phyloP scores from a whole-genome alignment of 2,329 filamentous ascomycete genomes.

The Fusarium vanettenii region DNA sequence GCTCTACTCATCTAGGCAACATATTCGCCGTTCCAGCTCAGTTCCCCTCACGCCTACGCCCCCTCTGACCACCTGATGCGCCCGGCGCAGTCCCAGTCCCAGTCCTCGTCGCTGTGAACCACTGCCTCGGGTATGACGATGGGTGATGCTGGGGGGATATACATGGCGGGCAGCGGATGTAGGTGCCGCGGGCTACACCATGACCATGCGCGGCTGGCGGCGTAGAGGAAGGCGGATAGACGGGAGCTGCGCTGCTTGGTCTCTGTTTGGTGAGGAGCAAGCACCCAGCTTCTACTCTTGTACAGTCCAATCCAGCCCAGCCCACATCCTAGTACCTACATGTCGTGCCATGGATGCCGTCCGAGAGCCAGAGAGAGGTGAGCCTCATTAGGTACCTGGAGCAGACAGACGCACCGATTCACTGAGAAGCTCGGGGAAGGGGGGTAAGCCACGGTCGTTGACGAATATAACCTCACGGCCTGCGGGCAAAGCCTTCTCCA shows the following conservation, averaged over 20 bases:
- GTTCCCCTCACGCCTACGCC: conserved; percentile 2
- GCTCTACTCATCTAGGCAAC: conserved; percentile 13
- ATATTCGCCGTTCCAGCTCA: conserved; percentile 8
- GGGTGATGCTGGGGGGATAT: conserved; percentile 7
- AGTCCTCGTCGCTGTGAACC: conserved; percentile 24
- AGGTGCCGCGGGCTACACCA: conserved; percentile 30
- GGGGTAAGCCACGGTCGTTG: conserved; percentile 1
- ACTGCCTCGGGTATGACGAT: conserved; percentile 20
- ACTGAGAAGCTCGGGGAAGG: conserved; percentile 16
- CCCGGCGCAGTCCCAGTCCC: neutral
- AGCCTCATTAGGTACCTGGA: conserved; percentile 35
- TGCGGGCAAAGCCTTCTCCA: neutral
- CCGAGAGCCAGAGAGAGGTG: conserved; percentile 25
- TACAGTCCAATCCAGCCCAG: neutral
- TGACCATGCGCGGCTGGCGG: conserved; percentile 40
- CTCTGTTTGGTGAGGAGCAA: conserved; percentile 14
- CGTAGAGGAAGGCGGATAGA: conserved; percentile 31
- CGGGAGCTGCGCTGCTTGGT: conserved; percentile 6
- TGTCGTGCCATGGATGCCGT: conserved; percentile 32
- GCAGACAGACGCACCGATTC: conserved; percentile 9
- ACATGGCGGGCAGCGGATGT: conserved; percentile 19
- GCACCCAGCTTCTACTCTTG: neutral
- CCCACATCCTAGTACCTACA: conserved; percentile 16
- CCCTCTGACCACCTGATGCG: conserved; percentile 22
- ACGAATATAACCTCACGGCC: conserved; percentile 38